A percentile compares a stretch with the other conserved stretches of the same genome.
Evolutionary conservation across 2,329 filamentous ascomycete species (phyloP).

Genomic region (Colletotrichum plurivorum): DNA sequence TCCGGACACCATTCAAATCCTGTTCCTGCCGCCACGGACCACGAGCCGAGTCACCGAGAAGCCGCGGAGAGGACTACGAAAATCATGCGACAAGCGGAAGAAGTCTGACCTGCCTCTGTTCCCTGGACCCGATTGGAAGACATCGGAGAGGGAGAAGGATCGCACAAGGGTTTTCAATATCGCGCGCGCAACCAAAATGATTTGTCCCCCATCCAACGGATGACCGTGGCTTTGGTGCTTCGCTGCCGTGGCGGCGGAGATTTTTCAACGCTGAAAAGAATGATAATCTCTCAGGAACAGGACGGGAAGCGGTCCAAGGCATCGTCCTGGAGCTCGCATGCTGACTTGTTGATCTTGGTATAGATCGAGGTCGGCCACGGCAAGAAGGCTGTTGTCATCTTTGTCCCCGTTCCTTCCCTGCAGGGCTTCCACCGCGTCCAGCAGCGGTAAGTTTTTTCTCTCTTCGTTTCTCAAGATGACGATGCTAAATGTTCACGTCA

Average conservation of each 20-base stretch:
- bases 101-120: background rate
- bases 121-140: slow-evolving; percentile 27
- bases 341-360: slow-evolving; percentile 76
- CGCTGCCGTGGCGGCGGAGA: slow-evolving; percentile 41
- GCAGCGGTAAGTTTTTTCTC: slow-evolving; percentile 84
- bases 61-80: background rate
- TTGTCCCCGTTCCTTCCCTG: slow-evolving; percentile 99
- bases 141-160: slow-evolving; percentile 9
- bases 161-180: background rate
- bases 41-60: background rate
- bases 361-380: slow-evolving; percentile 99
- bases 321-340: slow-evolving; percentile 81
- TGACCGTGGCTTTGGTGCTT: too few species aligned
- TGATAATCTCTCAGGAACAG: slow-evolving; percentile 65
- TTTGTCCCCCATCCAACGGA: too few species aligned
- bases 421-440: slow-evolving; percentile 99
- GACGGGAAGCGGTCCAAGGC: slow-evolving; percentile 83
- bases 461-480: background rate
- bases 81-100: background rate
- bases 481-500: slow-evolving; percentile 52
- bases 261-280: slow-evolving; percentile 44
- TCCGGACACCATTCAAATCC: slow-evolving; percentile 22
- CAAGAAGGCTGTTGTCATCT: slow-evolving; percentile 99
- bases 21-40: slow-evolving; percentile 38
- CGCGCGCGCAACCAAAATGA: too few species aligned